A percentile compares a stretch with the other conserved stretches of the same genome.
phyloP scores from a whole-genome alignment of 2,329 filamentous ascomycete genomes.

The Neobulgaria alba region DNA sequence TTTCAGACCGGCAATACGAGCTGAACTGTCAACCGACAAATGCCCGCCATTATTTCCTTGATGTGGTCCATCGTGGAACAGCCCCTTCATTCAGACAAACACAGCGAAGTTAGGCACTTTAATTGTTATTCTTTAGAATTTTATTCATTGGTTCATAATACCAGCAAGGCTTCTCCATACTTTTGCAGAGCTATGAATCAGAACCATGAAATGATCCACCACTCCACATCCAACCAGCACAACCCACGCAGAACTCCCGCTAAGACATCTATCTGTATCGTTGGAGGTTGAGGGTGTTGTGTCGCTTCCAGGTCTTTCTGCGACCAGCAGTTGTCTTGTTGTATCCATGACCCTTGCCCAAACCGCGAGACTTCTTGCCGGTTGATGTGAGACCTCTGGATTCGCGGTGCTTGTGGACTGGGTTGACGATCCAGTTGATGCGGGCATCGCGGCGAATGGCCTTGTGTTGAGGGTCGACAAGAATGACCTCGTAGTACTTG shows the following conservation, averaged over 20 bases:
- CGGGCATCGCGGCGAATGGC: constrained; percentile 97
- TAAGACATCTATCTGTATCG: constrained; percentile 69
- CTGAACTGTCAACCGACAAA: too few relatives aligned
- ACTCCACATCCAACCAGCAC: constrained; percentile 15
- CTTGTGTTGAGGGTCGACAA: constrained; percentile 99
- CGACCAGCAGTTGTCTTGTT: constrained; percentile 96
- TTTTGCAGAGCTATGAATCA: constrained; percentile 19
- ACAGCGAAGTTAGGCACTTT: too few relatives aligned
- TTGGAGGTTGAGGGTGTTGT: constrained; percentile 99
- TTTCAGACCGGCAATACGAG: too few relatives aligned
- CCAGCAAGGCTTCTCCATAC: constrained; percentile 16
- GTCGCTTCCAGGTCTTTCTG: constrained; percentile 99
- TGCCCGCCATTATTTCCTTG: too few relatives aligned
- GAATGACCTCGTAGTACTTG: constrained; percentile 99
- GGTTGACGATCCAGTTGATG: constrained; percentile 99
- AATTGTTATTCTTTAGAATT: constrained; percentile 16
- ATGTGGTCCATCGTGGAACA: too few relatives aligned
- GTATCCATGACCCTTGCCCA: constrained; percentile 98
- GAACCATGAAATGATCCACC: constrained; percentile 20
- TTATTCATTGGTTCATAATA: too few relatives aligned
- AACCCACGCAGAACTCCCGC: constrained; percentile 20
- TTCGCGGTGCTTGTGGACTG: constrained; percentile 99
- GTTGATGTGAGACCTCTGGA: constrained; percentile 92
- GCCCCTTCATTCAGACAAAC: too few relatives aligned
- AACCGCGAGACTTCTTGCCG: constrained; percentile 98